A percentile compares a stretch with the other conserved stretches of the same genome.
These are phyloP conservation scores for Cladosporium velox DNA, from an alignment of 2,329 filamentous ascomycete genomes.

Conservation along the genomic window DNA sequence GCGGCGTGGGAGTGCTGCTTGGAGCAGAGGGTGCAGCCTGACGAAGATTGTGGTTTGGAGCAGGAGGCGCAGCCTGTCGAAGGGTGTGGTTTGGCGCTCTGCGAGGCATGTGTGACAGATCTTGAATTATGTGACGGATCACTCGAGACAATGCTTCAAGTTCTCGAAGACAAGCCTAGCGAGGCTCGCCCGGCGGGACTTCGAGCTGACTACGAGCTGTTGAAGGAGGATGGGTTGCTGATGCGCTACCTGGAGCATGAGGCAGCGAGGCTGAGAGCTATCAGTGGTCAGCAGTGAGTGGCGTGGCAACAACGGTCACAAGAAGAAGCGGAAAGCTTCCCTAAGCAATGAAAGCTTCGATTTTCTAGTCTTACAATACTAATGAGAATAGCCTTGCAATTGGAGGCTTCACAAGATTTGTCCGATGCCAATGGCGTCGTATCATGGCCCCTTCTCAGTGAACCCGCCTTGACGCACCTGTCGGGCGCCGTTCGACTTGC, in stretches of 20 bases:
- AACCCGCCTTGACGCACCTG: background rate
- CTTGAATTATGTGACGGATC: constrained; percentile 30
- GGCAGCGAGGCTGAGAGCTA: background rate
- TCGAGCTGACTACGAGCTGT: constrained; percentile 39
- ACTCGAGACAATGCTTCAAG: constrained; percentile 31
- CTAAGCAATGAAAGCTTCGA: background rate
- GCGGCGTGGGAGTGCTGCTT: constrained; percentile 42
- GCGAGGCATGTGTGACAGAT: constrained; percentile 32
- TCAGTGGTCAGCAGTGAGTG: background rate
- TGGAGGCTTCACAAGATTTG: background rate
- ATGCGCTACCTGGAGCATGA: constrained; percentile 22
- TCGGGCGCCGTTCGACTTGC: background rate
- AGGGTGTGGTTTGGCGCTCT: constrained; percentile 39
- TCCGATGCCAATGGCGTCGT: background rate
- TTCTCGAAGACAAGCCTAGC: constrained; percentile 23
- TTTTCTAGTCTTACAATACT: background rate
- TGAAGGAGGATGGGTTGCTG: constrained; percentile 37
- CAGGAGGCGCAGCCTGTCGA: background rate
- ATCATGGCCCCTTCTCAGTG: background rate
- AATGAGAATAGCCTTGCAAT: background rate
- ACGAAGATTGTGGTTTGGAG: constrained; percentile 35
- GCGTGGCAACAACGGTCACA: background rate
- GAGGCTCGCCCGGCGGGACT: constrained; percentile 29
- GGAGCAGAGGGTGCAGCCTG: background rate
- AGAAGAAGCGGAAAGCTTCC: background rate